phyloP scores from a whole-genome alignment of 2,329 filamentous ascomycete genomes.

The Sclerotinia nivalis region DNA sequence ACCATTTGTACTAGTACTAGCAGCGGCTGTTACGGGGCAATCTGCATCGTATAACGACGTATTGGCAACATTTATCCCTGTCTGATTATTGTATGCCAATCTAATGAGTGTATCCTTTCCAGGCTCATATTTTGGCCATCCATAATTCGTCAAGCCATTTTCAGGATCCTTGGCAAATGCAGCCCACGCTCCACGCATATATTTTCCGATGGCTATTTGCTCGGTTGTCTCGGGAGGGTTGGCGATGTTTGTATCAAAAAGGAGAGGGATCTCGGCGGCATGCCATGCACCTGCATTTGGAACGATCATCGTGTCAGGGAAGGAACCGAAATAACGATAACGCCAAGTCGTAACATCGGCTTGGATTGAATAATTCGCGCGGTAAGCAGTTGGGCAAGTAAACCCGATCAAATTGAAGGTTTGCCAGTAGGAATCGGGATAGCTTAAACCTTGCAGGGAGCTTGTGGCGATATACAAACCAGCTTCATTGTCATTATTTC shows the following conservation, averaged over 20 bases:
- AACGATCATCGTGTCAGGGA: slow-evolving; percentile 40
- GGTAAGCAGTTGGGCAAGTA: slow-evolving; percentile 41
- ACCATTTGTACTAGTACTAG: no score
- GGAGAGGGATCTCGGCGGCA: slow-evolving; percentile 40
- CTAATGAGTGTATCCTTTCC: slow-evolving; percentile 23
- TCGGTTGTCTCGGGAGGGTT: slow-evolving; percentile 31
- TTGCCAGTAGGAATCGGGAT: slow-evolving; percentile 37
- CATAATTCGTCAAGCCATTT: slow-evolving; percentile 40
- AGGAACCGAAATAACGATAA: slow-evolving; percentile 45
- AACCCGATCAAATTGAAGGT: slow-evolving; percentile 39
- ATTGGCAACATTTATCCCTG: slow-evolving; percentile 20
- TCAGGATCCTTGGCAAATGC: slow-evolving; percentile 45
- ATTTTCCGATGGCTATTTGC: slow-evolving; percentile 39
- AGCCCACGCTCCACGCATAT: slow-evolving; percentile 45
- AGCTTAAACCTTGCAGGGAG: slow-evolving; percentile 29
- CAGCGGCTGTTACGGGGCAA: neutral
- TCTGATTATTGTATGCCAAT: slow-evolving; percentile 25
- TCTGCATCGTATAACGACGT: slow-evolving; percentile 20
- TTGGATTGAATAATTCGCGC: slow-evolving; percentile 36
- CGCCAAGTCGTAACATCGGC: slow-evolving; percentile 43
- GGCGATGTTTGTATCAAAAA: slow-evolving; percentile 37
- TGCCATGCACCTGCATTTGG: slow-evolving; percentile 44
- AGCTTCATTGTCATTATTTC: slow-evolving; percentile 42
- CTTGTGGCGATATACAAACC: slow-evolving; percentile 38
- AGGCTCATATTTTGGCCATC: slow-evolving; percentile 27